These are phyloP conservation scores for Nannizziopsis barbatae DNA, from an alignment of 2,329 filamentous ascomycete species.

Conservation along the genomic window DNA sequence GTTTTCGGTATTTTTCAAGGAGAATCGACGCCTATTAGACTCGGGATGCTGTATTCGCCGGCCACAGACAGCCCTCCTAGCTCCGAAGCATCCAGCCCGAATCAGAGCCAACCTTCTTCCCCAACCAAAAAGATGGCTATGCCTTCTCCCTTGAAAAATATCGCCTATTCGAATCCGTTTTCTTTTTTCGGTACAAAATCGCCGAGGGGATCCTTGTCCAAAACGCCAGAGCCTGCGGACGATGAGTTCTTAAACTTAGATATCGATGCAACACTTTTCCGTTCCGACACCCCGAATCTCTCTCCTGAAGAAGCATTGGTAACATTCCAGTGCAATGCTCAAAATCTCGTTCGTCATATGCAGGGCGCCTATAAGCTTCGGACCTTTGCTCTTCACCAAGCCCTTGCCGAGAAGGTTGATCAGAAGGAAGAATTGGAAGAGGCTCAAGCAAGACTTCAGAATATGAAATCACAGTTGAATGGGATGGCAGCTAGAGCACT, in stretches of 20 bases:
- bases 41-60: constrained; percentile 6
- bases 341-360: constrained; percentile 43
- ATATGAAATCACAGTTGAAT: constrained; percentile 51
- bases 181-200: constrained; percentile 35
- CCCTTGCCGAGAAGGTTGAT: constrained; percentile 44
- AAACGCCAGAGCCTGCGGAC: constrained; percentile 30
- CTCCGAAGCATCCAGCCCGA: not conserved
- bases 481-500: constrained; percentile 46
- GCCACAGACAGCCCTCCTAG: not conserved
- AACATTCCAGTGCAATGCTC: constrained; percentile 46
- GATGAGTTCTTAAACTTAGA: constrained; percentile 48
- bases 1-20: constrained; percentile 16
- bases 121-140: constrained; percentile 21
- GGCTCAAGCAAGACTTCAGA: constrained; percentile 45
- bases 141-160: constrained; percentile 26
- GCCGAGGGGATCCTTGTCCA: constrained; percentile 20
- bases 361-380: constrained; percentile 47
- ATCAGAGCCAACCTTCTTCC: constrained; percentile 13
- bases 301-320: constrained; percentile 45
- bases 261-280: constrained; percentile 44
- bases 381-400: constrained; percentile 40
- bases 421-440: constrained; percentile 53
- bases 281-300: constrained; percentile 39
- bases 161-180: constrained; percentile 29
- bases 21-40: constrained; percentile 12